Conservation (phyloP, 768 basidiomycete species). For the Mycena pura region DNA sequence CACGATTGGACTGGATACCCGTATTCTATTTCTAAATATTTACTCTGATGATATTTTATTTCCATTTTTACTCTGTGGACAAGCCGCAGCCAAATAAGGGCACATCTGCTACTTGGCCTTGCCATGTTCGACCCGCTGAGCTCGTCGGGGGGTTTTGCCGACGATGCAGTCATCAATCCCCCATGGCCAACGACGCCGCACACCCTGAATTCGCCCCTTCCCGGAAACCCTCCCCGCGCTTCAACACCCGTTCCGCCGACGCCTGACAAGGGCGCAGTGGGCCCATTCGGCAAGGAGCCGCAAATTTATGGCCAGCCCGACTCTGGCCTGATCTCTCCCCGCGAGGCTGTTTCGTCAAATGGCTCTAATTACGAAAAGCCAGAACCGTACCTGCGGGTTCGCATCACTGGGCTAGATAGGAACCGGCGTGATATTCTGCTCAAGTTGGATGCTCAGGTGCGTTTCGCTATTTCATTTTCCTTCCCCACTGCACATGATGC, state of each 20-base stretch:
- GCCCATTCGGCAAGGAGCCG: conserved; percentile 78
- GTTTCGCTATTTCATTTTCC: conserved; percentile 29
- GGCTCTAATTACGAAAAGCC: conserved; percentile 75
- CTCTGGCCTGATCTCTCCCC: conserved; percentile 81
- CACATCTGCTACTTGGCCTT: conserved; percentile 2
- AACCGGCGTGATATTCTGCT: conserved; percentile 94
- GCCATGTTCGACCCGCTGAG: conserved; percentile 70
- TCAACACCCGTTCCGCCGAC: conserved; percentile 57
- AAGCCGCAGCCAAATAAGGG: not conserved
- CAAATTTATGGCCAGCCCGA: conserved; percentile 90
- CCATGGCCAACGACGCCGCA: conserved; percentile 88
- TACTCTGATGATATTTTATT: not conserved
- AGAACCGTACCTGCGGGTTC: conserved; percentile 87
- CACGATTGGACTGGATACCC: not conserved
- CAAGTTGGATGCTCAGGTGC: conserved; percentile 93
- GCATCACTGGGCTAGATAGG: conserved; percentile 91
- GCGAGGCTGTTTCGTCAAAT: conserved; percentile 67
- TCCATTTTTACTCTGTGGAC: too few relatives aligned
- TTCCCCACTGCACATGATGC: conserved; percentile 3
- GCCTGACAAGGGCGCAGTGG: conserved; percentile 58
- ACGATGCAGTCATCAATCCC: conserved; percentile 51
- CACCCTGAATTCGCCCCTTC: conserved; percentile 70
- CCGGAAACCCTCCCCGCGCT: conserved; percentile 67
- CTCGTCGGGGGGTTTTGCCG: conserved; percentile 62
- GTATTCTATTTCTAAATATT: conserved; percentile 5